Percentiles rank a stretch among this genome's conserved stretches.
Evolutionary conservation across 768 basidiomycete species (phyloP).

Genomic region (Austroboletus eburneus): DNA sequence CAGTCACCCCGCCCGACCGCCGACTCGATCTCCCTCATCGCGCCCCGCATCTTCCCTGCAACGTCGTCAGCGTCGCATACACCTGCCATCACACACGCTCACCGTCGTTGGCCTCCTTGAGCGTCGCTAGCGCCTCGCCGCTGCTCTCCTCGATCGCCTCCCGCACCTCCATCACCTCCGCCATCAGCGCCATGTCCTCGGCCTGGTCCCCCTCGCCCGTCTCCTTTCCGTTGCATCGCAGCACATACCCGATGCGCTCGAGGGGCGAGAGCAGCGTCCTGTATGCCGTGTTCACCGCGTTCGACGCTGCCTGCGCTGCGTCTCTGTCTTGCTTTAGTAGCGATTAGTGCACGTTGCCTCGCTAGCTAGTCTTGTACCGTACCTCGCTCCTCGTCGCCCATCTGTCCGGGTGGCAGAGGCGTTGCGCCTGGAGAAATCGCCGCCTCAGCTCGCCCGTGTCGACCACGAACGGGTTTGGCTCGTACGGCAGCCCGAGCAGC

Average conservation of each 20-base stretch:
- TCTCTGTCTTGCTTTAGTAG: conserved; percentile 20
- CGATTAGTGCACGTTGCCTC: conserved; percentile 6
- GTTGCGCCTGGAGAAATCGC: conserved; percentile 68
- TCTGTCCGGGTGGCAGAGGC: conserved; percentile 80
- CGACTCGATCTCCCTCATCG: conserved; percentile 42
- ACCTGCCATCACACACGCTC: conserved; percentile 17
- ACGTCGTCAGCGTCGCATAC: not conserved
- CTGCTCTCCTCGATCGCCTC: conserved; percentile 63
- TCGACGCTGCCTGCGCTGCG: conserved; percentile 44
- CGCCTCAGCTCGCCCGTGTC: conserved; percentile 56
- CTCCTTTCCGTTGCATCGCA: conserved; percentile 54
- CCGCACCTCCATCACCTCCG: conserved; percentile 72
- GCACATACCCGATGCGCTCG: conserved; percentile 75
- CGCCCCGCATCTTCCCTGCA: conserved; percentile 49
- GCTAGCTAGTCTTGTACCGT: conserved; percentile 11
- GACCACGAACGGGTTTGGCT: conserved; percentile 68
- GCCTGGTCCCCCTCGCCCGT: conserved; percentile 68
- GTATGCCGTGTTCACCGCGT: conserved; percentile 80
- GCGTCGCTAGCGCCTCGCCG: conserved; percentile 47
- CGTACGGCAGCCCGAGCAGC: conserved; percentile 58
- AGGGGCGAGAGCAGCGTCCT: conserved; percentile 69
- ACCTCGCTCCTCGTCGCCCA: conserved; percentile 71
- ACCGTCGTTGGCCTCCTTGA: conserved; percentile 58
- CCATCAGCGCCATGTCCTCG: conserved; percentile 67
- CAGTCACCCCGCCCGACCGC: conserved; percentile 54